Evolutionary conservation across 805 yeast genomes (phyloP), one percentile per base, ranked within the genome.

Genomic region (Scheffersomyces ergatensis): DNA sequence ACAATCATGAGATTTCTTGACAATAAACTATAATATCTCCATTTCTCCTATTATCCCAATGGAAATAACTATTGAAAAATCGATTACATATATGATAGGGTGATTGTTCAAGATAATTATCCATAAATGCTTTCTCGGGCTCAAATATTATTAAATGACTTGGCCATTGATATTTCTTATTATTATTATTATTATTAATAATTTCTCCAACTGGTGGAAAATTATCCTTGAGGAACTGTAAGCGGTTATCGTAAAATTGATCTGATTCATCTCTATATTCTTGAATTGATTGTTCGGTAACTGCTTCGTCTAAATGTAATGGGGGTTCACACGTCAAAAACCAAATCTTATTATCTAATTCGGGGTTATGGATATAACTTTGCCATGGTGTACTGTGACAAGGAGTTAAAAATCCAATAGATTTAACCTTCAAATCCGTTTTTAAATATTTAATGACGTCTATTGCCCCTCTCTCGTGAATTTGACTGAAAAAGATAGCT

Each of bases 321-420:
- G 99, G 98, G 0, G 99, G 99, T 42, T 89, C 95, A 60, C 99
- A 93, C 0, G 96, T 80, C 31, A 93, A 66, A 40, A 83, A 82
- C 95, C 96, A 86, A 11, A 77, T 74, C 0, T 57, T 50, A 14
- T 43, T 26, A 1, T 51, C 51, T 14, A 66, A 57, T 20, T 70
- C 74, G 8, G 67, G 58, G 17, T 85, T 64, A 54, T 90, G 96
- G 31, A 93, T 62, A 56, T 85, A 81, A 19, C 93, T 78, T 55
- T 89, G 96, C 82, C 93, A 86, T 2, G 99, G 99, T 0, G 97
- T 92, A 0, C 98, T 90, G 60, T 93, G 99, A 54, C 99, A 93
- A 0, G 99, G 99, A 56, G 90, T 89, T 13, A 93, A 60, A 50
- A 93, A 87, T 0, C 97, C 96, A 21, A 90, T 63, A 1, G 85